A percentile compares a stretch with the other conserved stretches of the same genome.
Conservation (phyloP, 345 rosid species). For the Gossypium ekmanianum region DNA sequence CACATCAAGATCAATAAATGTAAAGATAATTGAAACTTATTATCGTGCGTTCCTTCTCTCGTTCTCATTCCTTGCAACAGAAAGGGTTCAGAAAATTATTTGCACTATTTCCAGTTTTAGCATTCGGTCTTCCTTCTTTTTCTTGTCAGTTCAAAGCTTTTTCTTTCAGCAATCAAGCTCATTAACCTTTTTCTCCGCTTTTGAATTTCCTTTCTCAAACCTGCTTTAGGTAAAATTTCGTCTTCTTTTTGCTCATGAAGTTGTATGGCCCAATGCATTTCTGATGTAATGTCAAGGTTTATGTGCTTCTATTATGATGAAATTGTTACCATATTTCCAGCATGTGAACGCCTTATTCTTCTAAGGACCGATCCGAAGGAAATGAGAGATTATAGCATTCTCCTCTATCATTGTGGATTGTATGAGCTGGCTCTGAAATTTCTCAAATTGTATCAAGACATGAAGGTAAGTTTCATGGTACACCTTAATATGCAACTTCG, state of each 20-base stretch:
- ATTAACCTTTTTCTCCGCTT: background rate
- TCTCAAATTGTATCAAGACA: slow-evolving; percentile 39
- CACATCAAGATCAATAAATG: background rate
- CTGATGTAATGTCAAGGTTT: background rate
- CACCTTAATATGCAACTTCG: background rate
- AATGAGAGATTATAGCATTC: slow-evolving; percentile 60
- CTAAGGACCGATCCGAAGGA: slow-evolving; percentile 46
- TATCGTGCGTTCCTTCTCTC: background rate
- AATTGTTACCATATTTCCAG: slow-evolving; percentile 31
- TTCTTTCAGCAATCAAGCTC: background rate
- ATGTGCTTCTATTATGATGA: background rate
- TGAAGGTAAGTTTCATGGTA: slow-evolving; percentile 31
- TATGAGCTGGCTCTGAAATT: slow-evolving; percentile 46
- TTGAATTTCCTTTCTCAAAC: background rate
- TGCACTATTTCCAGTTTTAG: background rate
- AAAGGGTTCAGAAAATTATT: background rate
- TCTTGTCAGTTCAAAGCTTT: background rate
- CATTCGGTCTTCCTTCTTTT: background rate
- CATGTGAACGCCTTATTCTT: slow-evolving; percentile 65
- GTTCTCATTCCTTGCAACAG: background rate
- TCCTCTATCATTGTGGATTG: slow-evolving; percentile 64
- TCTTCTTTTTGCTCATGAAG: background rate
- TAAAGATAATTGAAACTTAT: background rate
- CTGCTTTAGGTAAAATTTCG: background rate
- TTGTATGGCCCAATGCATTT: background rate